Evolutionary conservation across 495 filamentous ascomycete genomes (phyloP).

Genomic region (Chaetomium cochliodes): DNA sequence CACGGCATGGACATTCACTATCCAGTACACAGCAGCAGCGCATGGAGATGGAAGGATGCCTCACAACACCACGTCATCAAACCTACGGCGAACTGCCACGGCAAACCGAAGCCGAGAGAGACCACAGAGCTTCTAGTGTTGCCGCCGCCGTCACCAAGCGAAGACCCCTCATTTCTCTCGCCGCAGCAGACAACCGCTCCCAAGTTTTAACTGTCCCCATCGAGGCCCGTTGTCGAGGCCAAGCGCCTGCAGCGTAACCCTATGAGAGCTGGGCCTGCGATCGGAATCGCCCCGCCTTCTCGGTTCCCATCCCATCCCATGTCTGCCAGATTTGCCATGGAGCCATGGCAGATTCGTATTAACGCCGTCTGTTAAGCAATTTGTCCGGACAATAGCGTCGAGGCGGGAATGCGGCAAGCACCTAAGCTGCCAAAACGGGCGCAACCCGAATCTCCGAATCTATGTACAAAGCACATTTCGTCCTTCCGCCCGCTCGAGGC

Average conservation of each 20-base stretch:
- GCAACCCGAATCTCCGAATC: conserved; percentile 1
- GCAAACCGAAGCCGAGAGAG: conserved; percentile 11
- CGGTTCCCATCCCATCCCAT: conserved; percentile 2
- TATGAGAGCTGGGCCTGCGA: conserved; percentile 6
- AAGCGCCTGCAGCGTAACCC: conserved; percentile 28
- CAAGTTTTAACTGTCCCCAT: conserved; percentile 3
- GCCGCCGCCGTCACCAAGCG: conserved; percentile 21
- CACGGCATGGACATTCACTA: too few relatives aligned
- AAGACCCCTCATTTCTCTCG: conserved; percentile 29
- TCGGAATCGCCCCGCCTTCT: conserved; percentile 22
- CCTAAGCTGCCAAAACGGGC: conserved; percentile 5
- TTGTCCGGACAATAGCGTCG: conserved; percentile 1
- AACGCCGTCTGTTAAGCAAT: conserved; percentile 18
- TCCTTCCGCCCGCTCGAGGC: conserved; percentile 18
- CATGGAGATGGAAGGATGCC: not conserved
- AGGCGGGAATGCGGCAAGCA: conserved; percentile 26
- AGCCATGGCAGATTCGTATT: conserved; percentile 5
- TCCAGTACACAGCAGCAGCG: not conserved
- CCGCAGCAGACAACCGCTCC: conserved; percentile 11
- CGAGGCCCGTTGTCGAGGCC: conserved; percentile 33
- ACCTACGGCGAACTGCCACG: not conserved
- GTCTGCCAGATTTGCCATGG: conserved; percentile 2
- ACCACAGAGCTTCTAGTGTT: conserved; percentile 1
- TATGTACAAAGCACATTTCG: conserved; percentile 1
- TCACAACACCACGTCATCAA: not conserved